phyloP scores from a whole-genome alignment of 75 land plant genomes.

The Pinus albicaulis region DNA sequence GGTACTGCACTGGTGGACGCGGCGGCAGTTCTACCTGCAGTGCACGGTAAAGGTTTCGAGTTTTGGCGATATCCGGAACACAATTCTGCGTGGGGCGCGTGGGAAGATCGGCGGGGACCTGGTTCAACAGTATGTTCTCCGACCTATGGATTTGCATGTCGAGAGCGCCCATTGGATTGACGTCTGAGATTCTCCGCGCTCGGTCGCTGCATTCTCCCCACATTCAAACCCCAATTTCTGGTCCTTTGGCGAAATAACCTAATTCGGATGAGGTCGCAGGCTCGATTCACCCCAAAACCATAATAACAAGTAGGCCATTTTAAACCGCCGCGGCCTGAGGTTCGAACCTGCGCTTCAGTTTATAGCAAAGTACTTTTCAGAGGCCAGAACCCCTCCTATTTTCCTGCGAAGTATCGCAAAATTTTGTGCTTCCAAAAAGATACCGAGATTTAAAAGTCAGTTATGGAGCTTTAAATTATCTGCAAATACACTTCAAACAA shows the following conservation, averaged over 20 bases:
- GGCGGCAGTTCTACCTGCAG: neutral
- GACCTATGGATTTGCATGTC: conserved; percentile 43
- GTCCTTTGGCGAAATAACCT: neutral
- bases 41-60: neutral
- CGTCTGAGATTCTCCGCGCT: neutral
- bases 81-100: neutral
- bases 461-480: too few relatives aligned
- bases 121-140: conserved; percentile 48
- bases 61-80: neutral
- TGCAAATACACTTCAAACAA: too few relatives aligned
- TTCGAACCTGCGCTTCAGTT: too few relatives aligned
- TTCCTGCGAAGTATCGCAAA: too few relatives aligned
- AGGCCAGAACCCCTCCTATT: too few relatives aligned
- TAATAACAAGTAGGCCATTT: too few relatives aligned
- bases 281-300: neutral
- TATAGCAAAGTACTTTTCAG: too few relatives aligned
- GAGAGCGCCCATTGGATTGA: neutral
- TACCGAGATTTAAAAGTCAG: too few relatives aligned
- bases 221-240: neutral
- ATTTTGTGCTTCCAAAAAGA: too few relatives aligned
- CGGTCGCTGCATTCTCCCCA: neutral
- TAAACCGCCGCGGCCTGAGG: too few relatives aligned
- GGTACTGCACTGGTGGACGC: conserved; percentile 1
- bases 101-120: conserved; percentile 34
- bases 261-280: neutral